phyloP scores from a whole-genome alignment of 73 alveolate genomes.

The Breviolum minutum region DNA sequence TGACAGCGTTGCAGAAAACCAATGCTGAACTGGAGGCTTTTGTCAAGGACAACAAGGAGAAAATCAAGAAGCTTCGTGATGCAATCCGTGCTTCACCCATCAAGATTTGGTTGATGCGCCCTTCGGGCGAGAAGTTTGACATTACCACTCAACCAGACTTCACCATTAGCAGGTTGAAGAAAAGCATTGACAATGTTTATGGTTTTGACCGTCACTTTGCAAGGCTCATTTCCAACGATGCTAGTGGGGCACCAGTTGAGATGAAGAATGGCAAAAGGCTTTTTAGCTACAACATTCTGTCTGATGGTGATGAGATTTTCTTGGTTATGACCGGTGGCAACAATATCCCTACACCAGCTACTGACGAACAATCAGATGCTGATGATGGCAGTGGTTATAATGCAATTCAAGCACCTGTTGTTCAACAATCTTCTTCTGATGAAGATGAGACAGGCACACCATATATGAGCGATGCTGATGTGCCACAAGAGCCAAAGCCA shows the following conservation, averaged over 20 bases:
- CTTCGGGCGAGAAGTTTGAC: background rate
- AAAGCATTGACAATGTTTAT: background rate
- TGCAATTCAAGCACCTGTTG: background rate
- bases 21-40: background rate
- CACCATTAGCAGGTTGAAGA: background rate
- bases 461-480: background rate
- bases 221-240: background rate
- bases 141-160: background rate
- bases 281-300: background rate
- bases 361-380: no score
- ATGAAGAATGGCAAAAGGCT: background rate
- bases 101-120: background rate
- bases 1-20: background rate
- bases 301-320: background rate
- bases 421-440: background rate
- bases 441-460: background rate
- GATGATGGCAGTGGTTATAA: background rate
- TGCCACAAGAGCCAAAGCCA: background rate
- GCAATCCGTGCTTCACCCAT: background rate
- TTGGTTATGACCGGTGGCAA: slow-evolving; percentile 13
- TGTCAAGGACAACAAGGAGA: background rate
- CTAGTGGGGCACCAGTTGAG: background rate
- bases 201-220: background rate
- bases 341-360: background rate
- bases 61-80: background rate